Percentiles rank a stretch among this genome's conserved stretches.
phyloP scores from a whole-genome alignment of 495 filamentous ascomycete species.

The Neurospora sp. region DNA sequence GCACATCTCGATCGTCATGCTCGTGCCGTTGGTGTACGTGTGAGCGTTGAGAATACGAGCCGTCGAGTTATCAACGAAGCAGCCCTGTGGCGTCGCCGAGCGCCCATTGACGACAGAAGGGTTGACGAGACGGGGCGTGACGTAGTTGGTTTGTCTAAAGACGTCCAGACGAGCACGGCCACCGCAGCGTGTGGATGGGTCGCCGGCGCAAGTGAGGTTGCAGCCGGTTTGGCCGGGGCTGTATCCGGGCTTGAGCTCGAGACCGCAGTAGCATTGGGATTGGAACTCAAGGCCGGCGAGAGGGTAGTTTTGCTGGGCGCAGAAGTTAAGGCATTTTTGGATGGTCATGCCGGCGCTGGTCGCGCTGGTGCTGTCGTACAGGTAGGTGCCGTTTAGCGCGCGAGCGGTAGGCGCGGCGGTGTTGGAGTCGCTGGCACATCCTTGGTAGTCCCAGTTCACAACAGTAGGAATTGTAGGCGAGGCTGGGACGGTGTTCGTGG shows the following conservation, averaged over 20 bases:
- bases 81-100: background rate
- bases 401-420: conserved; percentile 5
- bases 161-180: conserved; percentile 20
- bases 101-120: background rate
- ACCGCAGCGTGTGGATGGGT: conserved; percentile 8
- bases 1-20: conserved; percentile 24
- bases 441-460: conserved; percentile 28
- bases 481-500: conserved; percentile 12
- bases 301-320: conserved; percentile 19
- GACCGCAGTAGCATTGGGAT: conserved; percentile 33
- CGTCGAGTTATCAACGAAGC: conserved; percentile 1
- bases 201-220: conserved; percentile 22
- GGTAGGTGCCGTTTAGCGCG: conserved; percentile 6
- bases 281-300: conserved; percentile 33
- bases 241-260: conserved; percentile 18
- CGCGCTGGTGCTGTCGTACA: conserved; percentile 15
- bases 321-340: conserved; percentile 30
- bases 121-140: conserved; percentile 3
- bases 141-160: conserved; percentile 9
- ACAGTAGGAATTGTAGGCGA: conserved; percentile 16
- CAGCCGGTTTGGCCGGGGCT: conserved; percentile 15
- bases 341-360: conserved; percentile 32
- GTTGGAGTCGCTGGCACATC: conserved; percentile 39
- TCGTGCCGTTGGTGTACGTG: conserved; percentile 4
- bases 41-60: conserved; percentile 1